These are phyloP conservation scores for Cochlearia excelsa DNA, from an alignment of 345 rosid species.

Conservation along the genomic window DNA sequence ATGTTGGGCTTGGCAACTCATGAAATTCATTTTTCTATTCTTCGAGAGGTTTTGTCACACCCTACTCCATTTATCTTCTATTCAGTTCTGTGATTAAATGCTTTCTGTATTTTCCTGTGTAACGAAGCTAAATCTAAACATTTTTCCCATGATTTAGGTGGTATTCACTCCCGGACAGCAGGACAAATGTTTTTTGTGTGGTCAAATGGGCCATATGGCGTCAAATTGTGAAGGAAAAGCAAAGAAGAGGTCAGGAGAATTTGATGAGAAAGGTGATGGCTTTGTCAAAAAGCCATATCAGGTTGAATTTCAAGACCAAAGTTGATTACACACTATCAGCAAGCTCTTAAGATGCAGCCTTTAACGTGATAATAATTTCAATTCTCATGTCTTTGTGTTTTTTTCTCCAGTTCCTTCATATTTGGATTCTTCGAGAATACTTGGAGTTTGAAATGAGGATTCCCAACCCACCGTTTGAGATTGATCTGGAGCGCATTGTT, in stretches of 20 bases:
- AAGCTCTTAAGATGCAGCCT: conserved; percentile 5
- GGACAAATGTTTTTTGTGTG: conserved; percentile 92
- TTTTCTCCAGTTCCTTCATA: conserved; percentile 69
- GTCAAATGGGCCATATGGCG: conserved; percentile 92
- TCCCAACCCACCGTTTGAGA: conserved; percentile 62
- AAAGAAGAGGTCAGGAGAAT: conserved; percentile 83
- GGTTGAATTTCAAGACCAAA: conserved; percentile 38
- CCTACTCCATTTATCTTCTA: conserved; percentile 1
- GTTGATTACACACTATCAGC: neutral
- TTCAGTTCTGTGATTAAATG: neutral
- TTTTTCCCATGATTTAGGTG: conserved; percentile 44
- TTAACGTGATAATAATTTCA: conserved; percentile 13
- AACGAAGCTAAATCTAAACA: neutral
- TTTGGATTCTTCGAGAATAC: conserved; percentile 95
- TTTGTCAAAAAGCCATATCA: conserved; percentile 86
- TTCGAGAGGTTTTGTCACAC: conserved; percentile 71
- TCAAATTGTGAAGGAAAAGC: conserved; percentile 84
- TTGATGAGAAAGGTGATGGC: conserved; percentile 83
- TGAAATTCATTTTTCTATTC: conserved; percentile 94
- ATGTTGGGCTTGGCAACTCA: conserved; percentile 98
- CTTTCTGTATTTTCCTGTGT: neutral
- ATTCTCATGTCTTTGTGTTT: conserved; percentile 18
- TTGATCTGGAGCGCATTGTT: conserved; percentile 82
- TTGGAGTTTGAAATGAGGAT: conserved; percentile 77
- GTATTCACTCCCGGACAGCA: conserved; percentile 88